A percentile compares a stretch with the other conserved stretches of the same genome.
Evolutionary conservation across 2,329 filamentous ascomycete species (phyloP).

Genomic region (Calonectria multiphialidica): DNA sequence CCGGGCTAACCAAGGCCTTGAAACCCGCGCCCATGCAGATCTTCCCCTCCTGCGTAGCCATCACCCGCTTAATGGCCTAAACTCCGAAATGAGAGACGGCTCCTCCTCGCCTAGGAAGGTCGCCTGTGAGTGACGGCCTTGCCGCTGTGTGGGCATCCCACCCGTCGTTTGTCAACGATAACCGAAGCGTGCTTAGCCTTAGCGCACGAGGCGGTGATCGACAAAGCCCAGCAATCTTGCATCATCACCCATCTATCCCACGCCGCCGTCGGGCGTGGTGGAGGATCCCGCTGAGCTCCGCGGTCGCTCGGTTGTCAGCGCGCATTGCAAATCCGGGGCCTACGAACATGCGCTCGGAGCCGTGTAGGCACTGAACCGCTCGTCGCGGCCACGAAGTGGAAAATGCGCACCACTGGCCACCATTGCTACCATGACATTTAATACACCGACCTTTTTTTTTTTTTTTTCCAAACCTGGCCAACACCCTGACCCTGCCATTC

Average conservation of each 20-base stretch:
- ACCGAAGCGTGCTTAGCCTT: neutral
- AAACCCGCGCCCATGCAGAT: conserved; percentile 37
- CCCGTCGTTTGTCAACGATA: neutral
- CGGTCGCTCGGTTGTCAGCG: neutral
- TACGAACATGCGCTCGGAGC: neutral
- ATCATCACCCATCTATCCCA: neutral
- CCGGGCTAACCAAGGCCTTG: conserved; percentile 35
- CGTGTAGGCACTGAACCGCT: neutral
- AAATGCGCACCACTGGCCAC: too few relatives aligned
- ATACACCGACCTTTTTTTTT: neutral
- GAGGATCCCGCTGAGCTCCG: neutral
- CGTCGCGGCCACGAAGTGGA: neutral
- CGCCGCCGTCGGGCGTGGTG: neutral
- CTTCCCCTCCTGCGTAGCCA: conserved; percentile 26
- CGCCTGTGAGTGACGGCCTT: neutral
- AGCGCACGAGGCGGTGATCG: neutral
- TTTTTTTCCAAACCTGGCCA: neutral
- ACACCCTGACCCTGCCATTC: conserved; percentile 5
- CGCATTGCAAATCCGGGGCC: neutral
- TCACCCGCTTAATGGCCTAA: conserved; percentile 19
- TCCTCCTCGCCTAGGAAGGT: neutral
- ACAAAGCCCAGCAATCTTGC: neutral
- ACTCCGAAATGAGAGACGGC: conserved; percentile 24
- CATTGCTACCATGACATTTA: neutral
- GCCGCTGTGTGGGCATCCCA: neutral